These are phyloP conservation scores for Cordyceps cateniannulata DNA, from an alignment of 2,329 filamentous ascomycete species.

Conservation along the genomic window DNA sequence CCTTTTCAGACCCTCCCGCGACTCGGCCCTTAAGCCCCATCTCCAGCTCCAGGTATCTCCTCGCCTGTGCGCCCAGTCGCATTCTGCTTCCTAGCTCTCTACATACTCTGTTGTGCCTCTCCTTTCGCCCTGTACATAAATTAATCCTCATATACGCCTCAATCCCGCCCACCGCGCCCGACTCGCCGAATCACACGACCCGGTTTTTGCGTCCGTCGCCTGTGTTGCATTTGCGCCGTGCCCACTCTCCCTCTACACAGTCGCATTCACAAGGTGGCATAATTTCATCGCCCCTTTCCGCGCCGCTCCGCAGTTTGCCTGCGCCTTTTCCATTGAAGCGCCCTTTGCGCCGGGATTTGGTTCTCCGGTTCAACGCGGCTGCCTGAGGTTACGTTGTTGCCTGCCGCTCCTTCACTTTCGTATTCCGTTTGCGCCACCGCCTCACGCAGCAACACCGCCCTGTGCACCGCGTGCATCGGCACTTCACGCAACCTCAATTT, in stretches of 20 bases:
- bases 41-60: not conserved
- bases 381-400: not conserved
- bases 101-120: not conserved
- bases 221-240: not conserved
- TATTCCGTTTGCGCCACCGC: constrained; percentile 10
- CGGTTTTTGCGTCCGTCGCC: not conserved
- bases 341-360: not conserved
- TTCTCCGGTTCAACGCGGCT: not conserved
- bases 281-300: not conserved
- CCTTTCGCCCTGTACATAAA: not conserved
- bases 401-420: constrained; percentile 5
- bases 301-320: not conserved
- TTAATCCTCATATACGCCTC: not conserved
- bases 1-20: constrained; percentile 32
- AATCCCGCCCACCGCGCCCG: constrained; percentile 9
- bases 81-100: constrained; percentile 1
- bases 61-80: constrained; percentile 8
- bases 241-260: not conserved
- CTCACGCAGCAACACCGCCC: not conserved
- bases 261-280: not conserved
- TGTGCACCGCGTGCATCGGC: constrained; percentile 1
- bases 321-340: not conserved
- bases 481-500: not conserved
- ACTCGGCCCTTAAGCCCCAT: constrained; percentile 11
- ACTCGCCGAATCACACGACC: constrained; percentile 1